These are phyloP conservation scores for Fusarium burgessii DNA, from an alignment of 2,329 filamentous ascomycete genomes.

Conservation along the genomic window DNA sequence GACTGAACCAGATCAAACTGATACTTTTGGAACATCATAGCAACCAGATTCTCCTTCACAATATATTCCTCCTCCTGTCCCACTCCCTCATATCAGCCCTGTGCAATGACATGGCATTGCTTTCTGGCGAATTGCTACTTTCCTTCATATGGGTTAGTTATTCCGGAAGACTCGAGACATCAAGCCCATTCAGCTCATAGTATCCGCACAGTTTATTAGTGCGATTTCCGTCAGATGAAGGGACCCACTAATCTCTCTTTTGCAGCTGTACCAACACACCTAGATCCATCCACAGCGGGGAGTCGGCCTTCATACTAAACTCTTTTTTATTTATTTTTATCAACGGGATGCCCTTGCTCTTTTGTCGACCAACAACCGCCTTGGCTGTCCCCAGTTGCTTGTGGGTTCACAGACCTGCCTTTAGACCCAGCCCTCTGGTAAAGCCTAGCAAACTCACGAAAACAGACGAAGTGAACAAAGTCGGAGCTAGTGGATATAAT, in stretches of 20 bases:
- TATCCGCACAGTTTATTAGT: background rate
- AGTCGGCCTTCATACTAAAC: slow-evolving; percentile 23
- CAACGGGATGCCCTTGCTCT: slow-evolving; percentile 10
- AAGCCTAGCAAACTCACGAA: slow-evolving; percentile 3
- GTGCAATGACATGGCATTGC: background rate
- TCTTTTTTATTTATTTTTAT: slow-evolving; percentile 7
- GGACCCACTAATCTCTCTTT: slow-evolving; percentile 7
- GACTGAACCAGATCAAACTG: background rate
- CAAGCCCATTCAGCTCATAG: background rate
- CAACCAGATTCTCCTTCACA: background rate
- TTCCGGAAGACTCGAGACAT: slow-evolving; percentile 14
- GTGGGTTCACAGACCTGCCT: slow-evolving; percentile 2
- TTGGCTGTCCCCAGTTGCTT: background rate
- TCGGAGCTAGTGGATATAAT: slow-evolving; percentile 5
- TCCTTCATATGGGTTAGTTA: background rate
- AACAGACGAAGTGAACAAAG: background rate
- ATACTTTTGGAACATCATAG: slow-evolving; percentile 1
- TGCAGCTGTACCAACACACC: background rate
- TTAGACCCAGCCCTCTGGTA: slow-evolving; percentile 27
- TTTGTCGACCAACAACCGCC: background rate
- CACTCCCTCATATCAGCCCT: slow-evolving; percentile 4
- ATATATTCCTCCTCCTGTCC: background rate
- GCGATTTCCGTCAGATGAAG: background rate
- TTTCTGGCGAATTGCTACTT: background rate
- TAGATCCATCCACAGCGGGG: slow-evolving; percentile 22